Evolutionary conservation across 805 yeast genomes (phyloP).

Genomic region (Starmera amethionina): DNA sequence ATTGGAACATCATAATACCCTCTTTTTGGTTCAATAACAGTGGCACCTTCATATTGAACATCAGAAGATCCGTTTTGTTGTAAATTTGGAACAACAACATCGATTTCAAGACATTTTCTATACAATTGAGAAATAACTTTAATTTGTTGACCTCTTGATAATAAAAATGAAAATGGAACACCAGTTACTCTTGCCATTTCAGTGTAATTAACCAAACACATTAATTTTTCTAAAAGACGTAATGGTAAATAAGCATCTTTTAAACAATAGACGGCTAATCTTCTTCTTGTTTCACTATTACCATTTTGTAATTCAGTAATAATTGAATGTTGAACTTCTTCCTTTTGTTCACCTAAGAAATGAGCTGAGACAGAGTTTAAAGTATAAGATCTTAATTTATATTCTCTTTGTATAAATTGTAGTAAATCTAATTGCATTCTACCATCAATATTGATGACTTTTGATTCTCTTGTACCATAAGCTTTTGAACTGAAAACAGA

Average conservation of each 20-base stretch:
- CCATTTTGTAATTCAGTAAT: slow-evolving; percentile 94
- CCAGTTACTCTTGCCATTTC: slow-evolving; percentile 99
- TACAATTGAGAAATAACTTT: slow-evolving; percentile 93
- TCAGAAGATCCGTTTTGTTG: slow-evolving; percentile 68
- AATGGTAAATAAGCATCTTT: slow-evolving; percentile 93
- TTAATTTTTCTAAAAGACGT: slow-evolving; percentile 79
- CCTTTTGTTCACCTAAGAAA: slow-evolving; percentile 91
- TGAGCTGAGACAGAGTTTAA: slow-evolving; percentile 92
- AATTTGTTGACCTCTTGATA: slow-evolving; percentile 94
- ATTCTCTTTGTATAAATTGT: slow-evolving; percentile 90
- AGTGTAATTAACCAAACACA: slow-evolving; percentile 94
- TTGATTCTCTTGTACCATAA: slow-evolving; percentile 91
- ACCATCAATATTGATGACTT: slow-evolving; percentile 88
- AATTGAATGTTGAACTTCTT: slow-evolving; percentile 95
- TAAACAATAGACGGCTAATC: slow-evolving; percentile 93
- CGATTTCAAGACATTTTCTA: slow-evolving; percentile 82
- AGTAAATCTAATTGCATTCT: slow-evolving; percentile 89
- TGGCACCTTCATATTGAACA: slow-evolving; percentile 96
- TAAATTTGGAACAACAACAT: slow-evolving; percentile 86
- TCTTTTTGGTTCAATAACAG: slow-evolving; percentile 92
- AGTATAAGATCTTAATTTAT: slow-evolving; percentile 89
- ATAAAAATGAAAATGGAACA: slow-evolving; percentile 85
- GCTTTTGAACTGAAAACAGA: slow-evolving; percentile 88
- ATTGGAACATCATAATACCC: slow-evolving; percentile 97
- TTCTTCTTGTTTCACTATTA: slow-evolving; percentile 80